Conservation (phyloP, 345 rosid species). For the Rhodomyrtus tomentosa region DNA sequence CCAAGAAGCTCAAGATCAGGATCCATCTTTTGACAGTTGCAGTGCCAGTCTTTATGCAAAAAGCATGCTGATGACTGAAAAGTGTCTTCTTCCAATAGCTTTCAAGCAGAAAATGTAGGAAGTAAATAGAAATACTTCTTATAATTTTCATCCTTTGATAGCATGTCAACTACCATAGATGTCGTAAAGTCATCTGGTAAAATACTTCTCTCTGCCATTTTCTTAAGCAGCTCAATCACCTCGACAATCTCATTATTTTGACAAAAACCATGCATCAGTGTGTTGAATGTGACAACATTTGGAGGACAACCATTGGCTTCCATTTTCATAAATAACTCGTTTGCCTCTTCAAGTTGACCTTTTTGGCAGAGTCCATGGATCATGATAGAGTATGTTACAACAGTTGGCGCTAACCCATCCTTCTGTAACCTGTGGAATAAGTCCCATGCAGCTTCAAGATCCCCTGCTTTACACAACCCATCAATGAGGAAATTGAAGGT, state of each 20-base stretch:
- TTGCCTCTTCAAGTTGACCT: slow-evolving; percentile 3
- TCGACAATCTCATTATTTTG: neutral
- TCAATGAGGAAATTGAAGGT: slow-evolving; percentile 9
- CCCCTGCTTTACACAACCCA: slow-evolving; percentile 8
- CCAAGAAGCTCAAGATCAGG: neutral
- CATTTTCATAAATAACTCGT: slow-evolving; percentile 9
- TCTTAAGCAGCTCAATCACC: slow-evolving; percentile 13
- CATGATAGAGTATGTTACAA: slow-evolving; percentile 10
- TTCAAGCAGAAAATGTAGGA: slow-evolving; percentile 15
- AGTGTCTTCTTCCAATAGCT: neutral
- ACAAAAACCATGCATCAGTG: slow-evolving; percentile 5
- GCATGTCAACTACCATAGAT: slow-evolving; percentile 9
- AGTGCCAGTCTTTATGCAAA: neutral
- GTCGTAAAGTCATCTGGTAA: slow-evolving; percentile 5
- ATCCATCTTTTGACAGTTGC: neutral
- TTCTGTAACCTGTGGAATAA: slow-evolving; percentile 2
- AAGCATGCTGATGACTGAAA: neutral
- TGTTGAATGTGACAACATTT: slow-evolving; percentile 1
- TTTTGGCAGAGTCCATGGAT: slow-evolving; percentile 10
- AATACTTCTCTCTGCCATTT: slow-evolving; percentile 23
- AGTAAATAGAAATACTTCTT: slow-evolving; percentile 8
- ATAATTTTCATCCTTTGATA: slow-evolving; percentile 16
- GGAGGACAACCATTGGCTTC: slow-evolving; percentile 15
- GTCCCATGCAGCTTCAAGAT: slow-evolving; percentile 6
- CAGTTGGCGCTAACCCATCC: slow-evolving; percentile 9